Percentiles rank a stretch among this genome's conserved stretches.
These are phyloP conservation scores for Stereocaulon alpinum DNA, from an alignment of 495 filamentous ascomycete species.

Conservation along the genomic window DNA sequence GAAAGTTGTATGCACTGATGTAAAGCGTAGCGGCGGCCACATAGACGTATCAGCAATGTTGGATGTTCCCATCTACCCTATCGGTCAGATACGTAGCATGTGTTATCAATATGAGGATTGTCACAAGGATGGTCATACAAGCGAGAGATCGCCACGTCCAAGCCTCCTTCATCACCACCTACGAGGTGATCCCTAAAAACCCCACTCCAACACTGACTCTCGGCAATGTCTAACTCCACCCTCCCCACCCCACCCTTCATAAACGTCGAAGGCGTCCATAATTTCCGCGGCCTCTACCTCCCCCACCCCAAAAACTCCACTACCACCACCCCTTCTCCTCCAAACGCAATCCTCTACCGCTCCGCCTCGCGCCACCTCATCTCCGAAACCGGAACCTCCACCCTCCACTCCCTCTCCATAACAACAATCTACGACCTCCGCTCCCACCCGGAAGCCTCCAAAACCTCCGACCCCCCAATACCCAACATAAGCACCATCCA, in stretches of 20 bases:
- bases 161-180: not conserved
- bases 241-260: slow-evolving; percentile 36
- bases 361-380: slow-evolving; percentile 46
- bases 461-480: slow-evolving; percentile 22
- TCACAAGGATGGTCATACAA: not conserved
- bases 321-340: slow-evolving; percentile 7
- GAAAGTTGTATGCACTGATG: not conserved
- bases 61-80: not conserved
- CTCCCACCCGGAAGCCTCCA: slow-evolving; percentile 40
- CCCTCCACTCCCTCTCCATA: slow-evolving; percentile 44
- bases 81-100: not conserved
- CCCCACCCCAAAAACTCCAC: slow-evolving; percentile 16
- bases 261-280: slow-evolving; percentile 40
- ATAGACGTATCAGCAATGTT: not conserved
- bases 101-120: not conserved
- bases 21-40: not conserved
- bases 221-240: not conserved
- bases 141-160: not conserved
- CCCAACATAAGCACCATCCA: slow-evolving; percentile 30
- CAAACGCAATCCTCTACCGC: slow-evolving; percentile 42
- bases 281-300: slow-evolving; percentile 52
- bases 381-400: slow-evolving; percentile 38
- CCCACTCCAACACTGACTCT: not conserved
- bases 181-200: not conserved
- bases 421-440: slow-evolving; percentile 57